Base-by-base conservation (phyloP, 1,284 basidiomycete genomes). In the Cerrena zonata region DNA sequence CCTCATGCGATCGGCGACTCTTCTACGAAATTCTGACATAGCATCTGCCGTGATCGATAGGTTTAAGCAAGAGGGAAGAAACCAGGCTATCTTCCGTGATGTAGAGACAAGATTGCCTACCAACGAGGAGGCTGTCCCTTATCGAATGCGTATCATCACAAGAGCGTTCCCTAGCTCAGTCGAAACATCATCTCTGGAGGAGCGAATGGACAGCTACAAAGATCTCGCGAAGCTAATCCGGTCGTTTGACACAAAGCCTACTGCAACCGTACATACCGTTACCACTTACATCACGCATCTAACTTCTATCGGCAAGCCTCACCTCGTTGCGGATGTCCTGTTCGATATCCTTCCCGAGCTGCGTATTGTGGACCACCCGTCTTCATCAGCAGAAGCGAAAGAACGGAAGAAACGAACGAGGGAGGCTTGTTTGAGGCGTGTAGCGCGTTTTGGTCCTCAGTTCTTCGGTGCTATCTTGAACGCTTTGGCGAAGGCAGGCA, bases 381-480 rank as follows among this genome's bases (percentile, higher is more conserved):
- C 12, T 21, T 66, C 61, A 19, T 56, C 61, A 5, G 37, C 30
- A 15, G 57, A 60, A 52, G 61, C 53, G 41, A 60, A 44, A 39
- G 49, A 50, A 21, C 57, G 59, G 51, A 61, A 53, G 40, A 60
- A 44, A 40, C 48, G 49, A 19, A 60, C 60, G 11, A 63, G 67
- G 15, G 57, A 68, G 27, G 39, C 60, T 13, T 68, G 64, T 27
- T 57, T 82, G 39, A 40, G 55, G 12, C 75, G 73, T 4, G 76
- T 76, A 1, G 70, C 77, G 7, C 49, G 46, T 3, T 73, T 78
- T 34, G 87, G 86, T 0, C 83, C 86, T 0, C 61, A 73, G 48
- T 71, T 84, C 53, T 80, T 86, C 56, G 71, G 77, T 0, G 63
- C 71, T 1, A 61, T 88, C 3, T 64, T 91, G 30, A 79, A 81